These are phyloP conservation scores for Zygoascus flipseniorum DNA, from an alignment of 805 yeast genomes.

Conservation along the genomic window DNA sequence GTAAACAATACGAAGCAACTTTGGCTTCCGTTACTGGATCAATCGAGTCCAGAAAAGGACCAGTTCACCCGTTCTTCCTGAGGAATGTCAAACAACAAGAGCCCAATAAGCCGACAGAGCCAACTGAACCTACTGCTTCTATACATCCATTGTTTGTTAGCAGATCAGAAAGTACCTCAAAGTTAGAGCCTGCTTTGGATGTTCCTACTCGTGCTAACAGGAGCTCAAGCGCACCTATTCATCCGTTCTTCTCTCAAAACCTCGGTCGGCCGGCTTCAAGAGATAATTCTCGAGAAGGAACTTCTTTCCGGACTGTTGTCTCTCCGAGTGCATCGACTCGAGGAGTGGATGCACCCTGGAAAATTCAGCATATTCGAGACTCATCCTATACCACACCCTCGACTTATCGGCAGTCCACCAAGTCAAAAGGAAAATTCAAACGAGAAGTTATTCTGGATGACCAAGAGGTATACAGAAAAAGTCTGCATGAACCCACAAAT, in stretches of 20 bases:
- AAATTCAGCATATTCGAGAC: neutral
- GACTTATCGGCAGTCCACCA: neutral
- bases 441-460: neutral
- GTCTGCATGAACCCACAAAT: neutral
- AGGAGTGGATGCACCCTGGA: neutral
- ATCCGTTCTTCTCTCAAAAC: neutral
- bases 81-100: neutral
- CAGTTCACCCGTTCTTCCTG: conserved; percentile 10
- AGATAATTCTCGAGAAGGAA: neutral
- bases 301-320: neutral
- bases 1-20: neutral
- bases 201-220: neutral
- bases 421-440: neutral
- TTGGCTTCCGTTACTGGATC: neutral
- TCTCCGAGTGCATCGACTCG: neutral
- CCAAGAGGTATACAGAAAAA: neutral
- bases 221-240: neutral
- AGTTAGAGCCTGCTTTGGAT: neutral
- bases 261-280: neutral
- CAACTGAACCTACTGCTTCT: neutral
- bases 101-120: neutral
- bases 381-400: neutral
- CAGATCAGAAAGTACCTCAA: neutral
- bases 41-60: neutral
- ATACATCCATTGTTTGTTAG: conserved; percentile 6